Evolutionary conservation across 805 yeast genomes (phyloP), one percentile per base, ranked within the genome.

Genomic region (Cyberlindnera maclurae): DNA sequence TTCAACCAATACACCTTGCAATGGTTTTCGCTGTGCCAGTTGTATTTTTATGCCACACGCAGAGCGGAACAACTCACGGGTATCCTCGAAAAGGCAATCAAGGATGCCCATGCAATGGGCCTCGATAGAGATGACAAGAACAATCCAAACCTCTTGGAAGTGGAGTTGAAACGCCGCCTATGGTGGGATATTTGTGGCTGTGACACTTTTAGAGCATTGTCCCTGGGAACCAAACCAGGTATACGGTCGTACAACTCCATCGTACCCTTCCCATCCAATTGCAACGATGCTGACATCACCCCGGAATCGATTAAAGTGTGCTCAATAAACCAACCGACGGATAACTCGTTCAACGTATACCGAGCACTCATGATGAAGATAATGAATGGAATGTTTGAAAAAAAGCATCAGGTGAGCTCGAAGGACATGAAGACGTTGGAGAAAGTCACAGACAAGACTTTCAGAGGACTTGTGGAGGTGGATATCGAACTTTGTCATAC

Each of bases 181-280:
- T 54, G 59, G 59, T 54, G 59, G 59, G 57, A 52, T 35, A 50
- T 54, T 17, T 51, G 57, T 44, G 55, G 58, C 5, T 51, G 57
- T 46, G 59, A 54, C 32, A 45, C 59, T 0, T 54, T 45, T 40
- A 50, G 55, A 31, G 46, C 58, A 0, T 32, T 54, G 15, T 46
- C 54, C 2, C 24, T 54, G 5, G 58, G 58, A 29, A 43, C 40
- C 1, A 51, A 47, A 34, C 59, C 59, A 4, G 18, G 34, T 16
- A 47, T 54, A 11, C 37, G 41, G 4, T 50, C 58, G 5, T 52
- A 50, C 31, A 31, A 33, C 17, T 51, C 60, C 15, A 29, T 28
- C 2, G 63, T 60, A 1, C 63, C 65, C 12, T 52, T 54, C 36
- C 64, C 63, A 4, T 49, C 60, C 6, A 61, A 61, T 37, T 50